phyloP scores from a whole-genome alignment of 2,329 filamentous ascomycete species.

The Cordyceps javanica region DNA sequence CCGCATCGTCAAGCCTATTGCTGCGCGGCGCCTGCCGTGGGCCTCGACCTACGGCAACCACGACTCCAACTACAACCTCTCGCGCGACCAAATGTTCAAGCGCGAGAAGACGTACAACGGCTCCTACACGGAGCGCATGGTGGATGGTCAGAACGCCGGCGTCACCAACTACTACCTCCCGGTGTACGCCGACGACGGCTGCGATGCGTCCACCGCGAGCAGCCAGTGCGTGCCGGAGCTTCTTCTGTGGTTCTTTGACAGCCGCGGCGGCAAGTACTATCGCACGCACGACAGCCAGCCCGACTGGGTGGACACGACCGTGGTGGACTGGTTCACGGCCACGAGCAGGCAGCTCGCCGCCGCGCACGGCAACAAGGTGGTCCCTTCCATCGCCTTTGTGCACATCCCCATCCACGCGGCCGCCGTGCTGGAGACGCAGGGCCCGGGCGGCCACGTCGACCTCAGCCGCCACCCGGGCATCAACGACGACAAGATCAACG shows the following conservation, averaged over 20 bases:
- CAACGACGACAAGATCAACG: slow-evolving; percentile 25
- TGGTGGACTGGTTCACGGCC: slow-evolving; percentile 38
- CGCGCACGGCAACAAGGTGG: slow-evolving; percentile 23
- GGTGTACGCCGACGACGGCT: slow-evolving; percentile 22
- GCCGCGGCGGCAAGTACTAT: slow-evolving; percentile 48
- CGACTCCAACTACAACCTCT: slow-evolving; percentile 17
- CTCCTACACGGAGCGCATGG: slow-evolving; percentile 21
- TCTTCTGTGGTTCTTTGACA: slow-evolving; percentile 66
- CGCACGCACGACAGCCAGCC: slow-evolving; percentile 25
- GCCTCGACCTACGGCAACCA: slow-evolving; percentile 15
- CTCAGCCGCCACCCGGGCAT: slow-evolving; percentile 26
- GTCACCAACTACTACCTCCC: slow-evolving; percentile 39
- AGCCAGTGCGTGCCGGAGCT: slow-evolving; percentile 28
- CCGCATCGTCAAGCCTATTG: slow-evolving; percentile 28
- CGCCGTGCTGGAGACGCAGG: slow-evolving; percentile 18
- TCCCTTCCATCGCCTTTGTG: slow-evolving; percentile 43
- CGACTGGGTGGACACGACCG: slow-evolving; percentile 39
- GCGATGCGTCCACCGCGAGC: background rate
- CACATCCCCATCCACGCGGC: slow-evolving; percentile 38
- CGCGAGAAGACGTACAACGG: slow-evolving; percentile 21
- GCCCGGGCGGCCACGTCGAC: slow-evolving; percentile 19
- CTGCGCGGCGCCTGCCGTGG: slow-evolving; percentile 30
- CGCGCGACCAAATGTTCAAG: slow-evolving; percentile 16
- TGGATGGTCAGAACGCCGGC: slow-evolving; percentile 20
- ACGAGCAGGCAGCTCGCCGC: slow-evolving; percentile 27